Conservation (phyloP, 129 eudicot species). For the carrot (Daucus carota) region DNA sequence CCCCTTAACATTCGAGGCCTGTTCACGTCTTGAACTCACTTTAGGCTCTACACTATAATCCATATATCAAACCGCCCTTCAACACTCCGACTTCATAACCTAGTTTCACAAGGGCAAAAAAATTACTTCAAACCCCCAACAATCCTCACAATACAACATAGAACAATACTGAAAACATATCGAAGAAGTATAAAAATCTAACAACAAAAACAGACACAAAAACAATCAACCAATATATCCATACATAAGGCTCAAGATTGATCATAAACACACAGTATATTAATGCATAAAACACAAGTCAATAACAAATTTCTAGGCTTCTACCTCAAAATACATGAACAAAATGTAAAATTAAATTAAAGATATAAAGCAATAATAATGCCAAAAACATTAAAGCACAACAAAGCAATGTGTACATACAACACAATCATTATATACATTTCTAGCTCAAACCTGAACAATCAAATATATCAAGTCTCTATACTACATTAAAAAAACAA, state of each 20-base stretch:
- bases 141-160: background rate
- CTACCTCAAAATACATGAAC: background rate
- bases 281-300: background rate
- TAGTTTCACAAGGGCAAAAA: background rate
- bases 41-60: constrained; percentile 31
- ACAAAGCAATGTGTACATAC: background rate
- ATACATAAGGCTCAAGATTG: background rate
- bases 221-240: background rate
- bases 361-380: background rate
- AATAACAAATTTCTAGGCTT: background rate
- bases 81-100: background rate
- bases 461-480: background rate
- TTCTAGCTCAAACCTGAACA: background rate
- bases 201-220: background rate
- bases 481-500: background rate
- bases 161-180: background rate
- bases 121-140: background rate
- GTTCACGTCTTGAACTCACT: constrained; percentile 29
- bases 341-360: background rate
- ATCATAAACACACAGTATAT: background rate
- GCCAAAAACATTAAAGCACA: too few species aligned
- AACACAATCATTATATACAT: background rate
- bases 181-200: background rate
- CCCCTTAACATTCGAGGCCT: constrained; percentile 32
- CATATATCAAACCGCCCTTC: constrained; percentile 21